These are phyloP conservation scores for Podosphaera aphanis DNA, from an alignment of 2,329 filamentous ascomycete genomes.

Conservation along the genomic window DNA sequence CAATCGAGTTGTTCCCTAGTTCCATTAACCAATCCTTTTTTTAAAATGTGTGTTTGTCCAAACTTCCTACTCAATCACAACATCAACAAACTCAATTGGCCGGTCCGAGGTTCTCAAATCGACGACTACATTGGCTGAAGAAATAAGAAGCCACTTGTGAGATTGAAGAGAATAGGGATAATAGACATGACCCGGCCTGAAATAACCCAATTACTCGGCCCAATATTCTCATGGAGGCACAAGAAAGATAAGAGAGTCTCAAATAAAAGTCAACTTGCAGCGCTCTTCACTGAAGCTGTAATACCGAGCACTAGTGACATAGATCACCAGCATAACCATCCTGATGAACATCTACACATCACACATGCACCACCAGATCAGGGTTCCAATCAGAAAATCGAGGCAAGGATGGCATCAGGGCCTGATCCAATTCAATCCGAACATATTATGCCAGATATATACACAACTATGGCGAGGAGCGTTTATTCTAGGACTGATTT, in stretches of 20 bases:
- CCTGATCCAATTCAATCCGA: neutral
- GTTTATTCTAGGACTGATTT: neutral
- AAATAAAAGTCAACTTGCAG: neutral
- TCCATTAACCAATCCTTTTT: too few relatives aligned
- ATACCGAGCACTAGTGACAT: neutral
- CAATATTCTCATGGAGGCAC: neutral
- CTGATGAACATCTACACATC: neutral
- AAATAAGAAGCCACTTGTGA: too few relatives aligned
- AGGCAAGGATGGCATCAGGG: neutral
- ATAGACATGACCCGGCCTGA: neutral
- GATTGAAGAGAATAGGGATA: neutral
- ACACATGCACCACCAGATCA: neutral
- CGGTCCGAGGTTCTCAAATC: too few relatives aligned
- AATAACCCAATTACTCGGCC: neutral
- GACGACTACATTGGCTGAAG: too few relatives aligned
- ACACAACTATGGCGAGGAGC: neutral
- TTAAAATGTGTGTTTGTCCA: too few relatives aligned
- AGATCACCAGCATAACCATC: neutral
- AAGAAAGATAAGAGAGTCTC: neutral
- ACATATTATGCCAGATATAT: neutral
- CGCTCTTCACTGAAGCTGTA: neutral
- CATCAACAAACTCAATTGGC: too few relatives aligned
- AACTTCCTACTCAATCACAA: too few relatives aligned
- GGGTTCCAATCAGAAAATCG: neutral
- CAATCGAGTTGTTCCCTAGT: too few relatives aligned